Base-by-base conservation (phyloP, 2,329 filamentous ascomycete genomes). In the Calycina herbarum region DNA sequence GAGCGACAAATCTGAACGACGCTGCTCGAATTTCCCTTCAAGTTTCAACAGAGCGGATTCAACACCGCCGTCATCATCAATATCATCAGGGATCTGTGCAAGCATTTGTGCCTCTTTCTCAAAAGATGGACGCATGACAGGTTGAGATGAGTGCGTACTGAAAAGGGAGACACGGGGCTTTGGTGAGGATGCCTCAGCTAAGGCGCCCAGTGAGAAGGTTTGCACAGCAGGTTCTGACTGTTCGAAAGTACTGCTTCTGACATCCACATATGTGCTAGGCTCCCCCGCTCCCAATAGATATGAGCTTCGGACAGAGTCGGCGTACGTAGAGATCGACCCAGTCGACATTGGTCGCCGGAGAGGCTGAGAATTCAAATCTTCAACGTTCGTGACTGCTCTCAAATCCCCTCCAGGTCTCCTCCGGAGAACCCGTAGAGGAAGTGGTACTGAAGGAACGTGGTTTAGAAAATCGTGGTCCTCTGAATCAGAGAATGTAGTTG, bases 21-120 rank as follows among this genome's bases (percentile, higher is more conserved):
- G 86, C 71, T 83, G 88, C 74, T 89, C 85, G 71, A 89, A 95
- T 71, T 87, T 94, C 10, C 95, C 95, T 79, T 99, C 95, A 0
- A 99, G 83, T 74, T 98, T 99, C 72, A 94, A 79, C 61, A 99
- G 78, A 0, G 95, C 92, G n/a, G 94, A 93, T 75, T 98, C 95
- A 31, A 98, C 89, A 13, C 94, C 94, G 6, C 93, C 93, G 74
- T 96, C 92, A 57, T 90, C 89, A 67, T 89, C 85, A 17, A 81
- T 76, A 45, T 96, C 92, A 74, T 97, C 94, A 0, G 94, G 93
- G 31, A 98, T 92, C 64, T 91, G 89, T 1, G 94, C 92, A 63
- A 99, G 86, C 72, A 92, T 92, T 66, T 94, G 89, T 0, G 96
- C 92, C 73, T 96, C 93, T 2, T 86, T 89, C 77, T 98, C 93